Evolutionary conservation across 352 stramenopile genomes (phyloP).

Genomic region (Albugo candida): DNA sequence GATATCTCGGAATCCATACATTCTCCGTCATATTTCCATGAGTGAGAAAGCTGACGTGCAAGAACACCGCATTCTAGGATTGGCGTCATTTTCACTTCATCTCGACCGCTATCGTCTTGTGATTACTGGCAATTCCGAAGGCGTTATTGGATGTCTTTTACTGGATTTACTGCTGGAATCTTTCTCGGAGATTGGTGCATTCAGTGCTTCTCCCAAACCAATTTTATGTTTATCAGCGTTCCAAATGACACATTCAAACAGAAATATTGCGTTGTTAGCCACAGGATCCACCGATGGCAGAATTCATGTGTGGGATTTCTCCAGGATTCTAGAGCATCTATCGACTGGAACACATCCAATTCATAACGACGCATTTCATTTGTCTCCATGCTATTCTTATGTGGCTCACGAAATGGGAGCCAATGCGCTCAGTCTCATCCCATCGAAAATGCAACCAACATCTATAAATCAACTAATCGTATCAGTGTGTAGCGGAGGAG

Average conservation of each 20-base stretch:
- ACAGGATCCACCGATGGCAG: slow-evolving; percentile 66
- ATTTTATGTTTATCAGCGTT: slow-evolving; percentile 50
- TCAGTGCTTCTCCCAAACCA: slow-evolving; percentile 44
- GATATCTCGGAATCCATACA: slow-evolving; percentile 10
- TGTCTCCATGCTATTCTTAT: slow-evolving; percentile 31
- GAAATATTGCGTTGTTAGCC: slow-evolving; percentile 24
- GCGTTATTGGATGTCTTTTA: slow-evolving; percentile 35
- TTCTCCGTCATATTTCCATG: slow-evolving; percentile 25
- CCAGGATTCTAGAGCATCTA: slow-evolving; percentile 11
- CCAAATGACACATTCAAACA: slow-evolving; percentile 6
- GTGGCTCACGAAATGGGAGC: slow-evolving; percentile 68
- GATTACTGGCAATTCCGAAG: slow-evolving; percentile 57
- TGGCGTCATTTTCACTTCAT: slow-evolving; percentile 31
- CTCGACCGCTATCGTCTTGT: slow-evolving; percentile 25
- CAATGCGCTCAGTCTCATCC: slow-evolving; percentile 39
- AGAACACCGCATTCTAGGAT: slow-evolving; percentile 66
- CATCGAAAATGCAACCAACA: neutral
- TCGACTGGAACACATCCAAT: neutral
- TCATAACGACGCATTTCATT: neutral
- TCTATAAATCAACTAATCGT: slow-evolving; percentile 12
- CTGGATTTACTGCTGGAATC: slow-evolving; percentile 18
- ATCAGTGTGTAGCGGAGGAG: slow-evolving; percentile 51
- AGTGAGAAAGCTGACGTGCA: slow-evolving; percentile 41
- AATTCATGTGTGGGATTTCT: slow-evolving; percentile 56
- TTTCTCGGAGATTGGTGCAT: slow-evolving; percentile 25